A percentile compares a stretch with the other conserved stretches of the same genome.
phyloP scores from a whole-genome alignment of 1,284 basidiomycete species.

The Afroboletus lepidellus region DNA sequence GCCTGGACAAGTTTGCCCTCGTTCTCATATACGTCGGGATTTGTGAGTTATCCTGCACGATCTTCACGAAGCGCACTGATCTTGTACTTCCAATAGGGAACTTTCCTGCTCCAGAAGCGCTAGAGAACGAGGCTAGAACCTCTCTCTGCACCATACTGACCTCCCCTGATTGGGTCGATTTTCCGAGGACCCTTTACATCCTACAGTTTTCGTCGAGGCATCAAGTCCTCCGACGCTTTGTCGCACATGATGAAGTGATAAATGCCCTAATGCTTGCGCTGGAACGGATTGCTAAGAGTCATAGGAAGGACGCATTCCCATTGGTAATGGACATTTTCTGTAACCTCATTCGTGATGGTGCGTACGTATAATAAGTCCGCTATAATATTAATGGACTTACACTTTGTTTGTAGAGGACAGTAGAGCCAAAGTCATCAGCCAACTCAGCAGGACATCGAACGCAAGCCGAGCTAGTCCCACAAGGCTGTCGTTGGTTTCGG shows the following conservation, averaged over 20 bases:
- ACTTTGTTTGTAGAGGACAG: background rate
- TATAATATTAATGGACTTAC: background rate
- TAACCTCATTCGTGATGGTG: background rate
- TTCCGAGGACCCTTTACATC: background rate
- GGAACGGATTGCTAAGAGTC: background rate
- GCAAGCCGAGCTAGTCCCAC: background rate
- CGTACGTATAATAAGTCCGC: background rate
- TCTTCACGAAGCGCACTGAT: background rate
- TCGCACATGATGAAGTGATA: background rate
- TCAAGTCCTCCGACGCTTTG: background rate
- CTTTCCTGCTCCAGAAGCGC: background rate
- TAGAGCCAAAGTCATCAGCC: background rate
- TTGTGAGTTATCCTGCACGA: background rate
- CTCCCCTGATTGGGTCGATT: background rate
- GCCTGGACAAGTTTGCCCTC: slow-evolving; percentile 2
- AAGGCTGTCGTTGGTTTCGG: background rate
- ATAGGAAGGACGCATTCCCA: background rate
- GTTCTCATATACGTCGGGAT: background rate
- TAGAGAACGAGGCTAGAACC: background rate
- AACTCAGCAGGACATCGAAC: background rate
- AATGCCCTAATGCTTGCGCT: background rate
- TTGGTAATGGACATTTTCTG: background rate
- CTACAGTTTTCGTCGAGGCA: background rate
- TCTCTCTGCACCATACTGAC: background rate
- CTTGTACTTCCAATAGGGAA: background rate